Evolutionary conservation across 2,329 filamentous ascomycete genomes (phyloP).

Genomic region (Colletotrichum tabaci): DNA sequence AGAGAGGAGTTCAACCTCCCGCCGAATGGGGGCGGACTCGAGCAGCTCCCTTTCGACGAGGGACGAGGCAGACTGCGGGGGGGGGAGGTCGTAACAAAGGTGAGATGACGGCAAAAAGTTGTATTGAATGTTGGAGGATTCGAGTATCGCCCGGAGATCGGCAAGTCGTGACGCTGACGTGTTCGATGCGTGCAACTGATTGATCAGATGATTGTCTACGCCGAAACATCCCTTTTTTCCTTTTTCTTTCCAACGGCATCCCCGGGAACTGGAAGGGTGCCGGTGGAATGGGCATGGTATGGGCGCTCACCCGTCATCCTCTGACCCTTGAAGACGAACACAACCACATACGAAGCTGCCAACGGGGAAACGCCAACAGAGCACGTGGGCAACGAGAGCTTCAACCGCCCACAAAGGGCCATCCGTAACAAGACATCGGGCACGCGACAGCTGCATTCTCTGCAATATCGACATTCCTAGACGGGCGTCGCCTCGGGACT

Average conservation of each 20-base stretch:
- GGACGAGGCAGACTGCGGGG: neutral
- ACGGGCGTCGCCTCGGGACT: slow-evolving; percentile 17
- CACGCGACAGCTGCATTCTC: slow-evolving; percentile 36
- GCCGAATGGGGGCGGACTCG: too few relatives aligned
- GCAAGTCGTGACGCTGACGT: neutral
- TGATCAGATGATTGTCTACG: neutral
- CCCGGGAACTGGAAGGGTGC: slow-evolving; percentile 1
- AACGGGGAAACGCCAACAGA: slow-evolving; percentile 23
- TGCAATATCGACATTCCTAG: slow-evolving; percentile 17
- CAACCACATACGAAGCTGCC: neutral
- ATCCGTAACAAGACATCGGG: slow-evolving; percentile 28
- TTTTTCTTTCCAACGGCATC: too few relatives aligned
- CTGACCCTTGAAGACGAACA: neutral
- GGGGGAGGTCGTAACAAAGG: neutral
- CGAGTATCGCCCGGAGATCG: neutral
- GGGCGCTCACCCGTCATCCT: neutral
- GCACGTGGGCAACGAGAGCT: slow-evolving; percentile 18
- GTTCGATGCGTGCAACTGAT: neutral
- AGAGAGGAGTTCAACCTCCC: too few relatives aligned
- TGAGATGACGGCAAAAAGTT: neutral
- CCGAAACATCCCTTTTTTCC: neutral
- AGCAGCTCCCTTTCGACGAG: neutral
- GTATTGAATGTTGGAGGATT: neutral
- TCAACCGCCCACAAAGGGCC: neutral
- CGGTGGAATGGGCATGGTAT: neutral